Evolutionary conservation across 139 green algal species (phyloP).

Genomic region (Tetraselmis chui): DNA sequence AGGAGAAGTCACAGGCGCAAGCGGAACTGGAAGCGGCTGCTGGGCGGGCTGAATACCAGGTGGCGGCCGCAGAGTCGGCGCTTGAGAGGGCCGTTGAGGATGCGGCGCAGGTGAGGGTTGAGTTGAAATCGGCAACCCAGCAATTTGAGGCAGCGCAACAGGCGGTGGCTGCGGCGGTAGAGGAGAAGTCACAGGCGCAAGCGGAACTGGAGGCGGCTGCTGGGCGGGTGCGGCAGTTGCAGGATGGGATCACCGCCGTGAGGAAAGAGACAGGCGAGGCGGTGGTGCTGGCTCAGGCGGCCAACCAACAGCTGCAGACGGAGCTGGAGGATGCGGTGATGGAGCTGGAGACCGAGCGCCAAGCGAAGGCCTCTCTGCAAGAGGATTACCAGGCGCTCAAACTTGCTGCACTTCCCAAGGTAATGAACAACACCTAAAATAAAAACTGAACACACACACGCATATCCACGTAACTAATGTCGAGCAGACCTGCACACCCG

Average conservation of each 20-base stretch:
- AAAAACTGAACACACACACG: too few species aligned
- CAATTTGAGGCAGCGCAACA: too few species aligned
- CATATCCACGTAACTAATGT: too few species aligned
- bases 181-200: neutral
- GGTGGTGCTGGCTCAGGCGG: neutral
- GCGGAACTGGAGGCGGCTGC: neutral
- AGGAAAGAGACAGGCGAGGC: neutral
- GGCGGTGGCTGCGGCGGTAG: neutral
- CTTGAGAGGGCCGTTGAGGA: too few species aligned
- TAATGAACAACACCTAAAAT: too few species aligned
- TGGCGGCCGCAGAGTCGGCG: too few species aligned
- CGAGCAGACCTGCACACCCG: too few species aligned
- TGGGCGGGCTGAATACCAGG: too few species aligned
- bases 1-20: neutral
- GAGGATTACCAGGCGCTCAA: neutral
- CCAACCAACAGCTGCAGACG: neutral
- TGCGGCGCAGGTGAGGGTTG: too few species aligned
- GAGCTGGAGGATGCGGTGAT: neutral
- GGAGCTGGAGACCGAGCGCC: neutral
- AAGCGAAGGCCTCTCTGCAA: neutral
- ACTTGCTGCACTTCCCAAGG: neutral
- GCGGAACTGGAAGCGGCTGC: neutral
- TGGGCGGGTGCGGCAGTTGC: neutral
- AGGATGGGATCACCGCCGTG: neutral
- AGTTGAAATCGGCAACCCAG: too few species aligned